These are phyloP conservation scores for Silene conica DNA, from an alignment of 148 eudicot species.

Conservation along the genomic window DNA sequence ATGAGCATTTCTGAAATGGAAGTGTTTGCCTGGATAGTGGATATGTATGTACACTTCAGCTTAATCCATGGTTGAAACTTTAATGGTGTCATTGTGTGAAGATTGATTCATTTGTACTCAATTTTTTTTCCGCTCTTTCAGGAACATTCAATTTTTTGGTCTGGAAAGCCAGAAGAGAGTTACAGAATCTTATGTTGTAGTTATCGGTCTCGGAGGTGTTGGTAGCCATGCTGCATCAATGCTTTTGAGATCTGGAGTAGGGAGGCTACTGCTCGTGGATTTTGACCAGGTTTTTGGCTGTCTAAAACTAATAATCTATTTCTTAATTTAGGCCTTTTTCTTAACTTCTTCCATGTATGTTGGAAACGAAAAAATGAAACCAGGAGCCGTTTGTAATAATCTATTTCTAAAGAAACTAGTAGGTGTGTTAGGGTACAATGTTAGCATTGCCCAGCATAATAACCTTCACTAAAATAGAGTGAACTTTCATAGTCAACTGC, in stretches of 20 bases:
- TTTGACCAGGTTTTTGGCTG: conserved; percentile 78
- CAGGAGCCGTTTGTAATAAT: not conserved
- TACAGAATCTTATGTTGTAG: conserved; percentile 74
- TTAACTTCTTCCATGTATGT: conserved; percentile 4
- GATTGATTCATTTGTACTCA: conserved; percentile 15
- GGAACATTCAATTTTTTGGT: conserved; percentile 97
- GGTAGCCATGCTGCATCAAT: conserved; percentile 99
- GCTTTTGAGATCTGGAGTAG: conserved; percentile 97
- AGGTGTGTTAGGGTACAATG: not conserved
- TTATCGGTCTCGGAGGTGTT: conserved; percentile 98
- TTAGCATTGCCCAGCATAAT: not conserved
- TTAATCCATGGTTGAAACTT: not conserved
- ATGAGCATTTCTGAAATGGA: not conserved
- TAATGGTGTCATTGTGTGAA: not conserved
- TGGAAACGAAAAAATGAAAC: not conserved
- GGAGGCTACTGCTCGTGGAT: conserved; percentile 87
- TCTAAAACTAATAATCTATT: conserved; percentile 2
- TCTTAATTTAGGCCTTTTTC: not conserved
- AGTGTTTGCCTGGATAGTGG: not conserved
- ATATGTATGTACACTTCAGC: not conserved
- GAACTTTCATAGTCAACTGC: not conserved
- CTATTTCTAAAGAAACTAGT: not conserved
- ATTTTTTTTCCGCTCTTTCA: conserved; percentile 22
- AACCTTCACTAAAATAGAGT: not conserved
- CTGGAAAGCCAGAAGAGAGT: conserved; percentile 71